Base-by-base conservation (phyloP, 2,329 filamentous ascomycete species). In the Colletotrichum phormii region DNA sequence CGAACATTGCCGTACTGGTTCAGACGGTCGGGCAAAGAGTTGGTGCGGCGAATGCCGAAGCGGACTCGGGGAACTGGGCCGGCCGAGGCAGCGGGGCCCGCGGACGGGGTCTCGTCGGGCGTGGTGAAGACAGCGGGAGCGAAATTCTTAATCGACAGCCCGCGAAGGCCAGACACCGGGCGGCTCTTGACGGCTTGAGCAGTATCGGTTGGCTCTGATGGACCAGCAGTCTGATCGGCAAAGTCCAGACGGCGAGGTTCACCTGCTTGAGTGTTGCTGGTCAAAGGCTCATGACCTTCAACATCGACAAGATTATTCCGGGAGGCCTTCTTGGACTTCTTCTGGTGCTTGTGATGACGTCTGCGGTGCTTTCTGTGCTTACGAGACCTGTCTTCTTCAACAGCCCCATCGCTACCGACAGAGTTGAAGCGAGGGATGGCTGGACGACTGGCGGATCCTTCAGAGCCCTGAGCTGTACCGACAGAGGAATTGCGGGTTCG, bases 21-120 rank as follows among this genome's bases (percentile, higher is more conserved):
- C 9, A 94, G 86, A 22, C 92, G 89, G 77, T 93, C 92, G 0
- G 93, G 93, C 2, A 95, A 86, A 0, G 93, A 95, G 79, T 90
- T 94, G 24, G 93, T 94, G 67, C 93, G 89, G 68, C 92, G 91
- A 65, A 94, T 90, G n/a, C 89, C 89, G 75, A 89, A 89, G 54
- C 88, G 86, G 71, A 91, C 87, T 35, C 88, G 86, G 6, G 90
- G 89, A 55, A 90, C 85, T 12, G 86, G 84, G 2, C 88, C 86
- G 9, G 82, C 74, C 4, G 84, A 33, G 7, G 58, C 15, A 4
- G 58, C 58, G 29, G 58, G 62, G 9, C 59, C 71, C 22, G 63
- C 24, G 11, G 68, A 22, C 18, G 68, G 57, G 11, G 71, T 58
- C 5, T 78, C 78, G 7, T 80, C 71, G 13, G 80, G 76, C 2